A percentile compares a stretch with the other conserved stretches of the same genome.
Evolutionary conservation across 1,284 basidiomycete species (phyloP).

Genomic region (Phellopilus nigrolimitatus): DNA sequence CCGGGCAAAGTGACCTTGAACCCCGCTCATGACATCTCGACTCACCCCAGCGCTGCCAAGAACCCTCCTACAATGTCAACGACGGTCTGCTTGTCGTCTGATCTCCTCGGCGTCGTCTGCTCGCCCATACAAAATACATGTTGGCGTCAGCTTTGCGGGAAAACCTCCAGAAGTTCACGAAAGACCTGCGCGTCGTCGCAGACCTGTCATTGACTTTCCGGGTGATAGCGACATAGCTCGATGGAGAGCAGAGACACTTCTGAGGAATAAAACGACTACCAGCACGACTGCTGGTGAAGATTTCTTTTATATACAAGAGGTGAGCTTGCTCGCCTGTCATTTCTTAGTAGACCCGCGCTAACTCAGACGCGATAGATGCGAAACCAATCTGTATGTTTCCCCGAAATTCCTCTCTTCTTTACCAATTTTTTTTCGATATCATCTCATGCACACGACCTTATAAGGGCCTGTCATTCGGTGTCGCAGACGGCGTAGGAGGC

Average conservation of each 20-base stretch:
- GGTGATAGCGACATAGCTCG: constrained; percentile 58
- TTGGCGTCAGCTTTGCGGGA: constrained; percentile 75
- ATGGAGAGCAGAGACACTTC: constrained; percentile 66
- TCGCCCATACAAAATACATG: constrained; percentile 62
- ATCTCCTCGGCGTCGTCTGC: constrained; percentile 18
- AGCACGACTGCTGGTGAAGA: constrained; percentile 66
- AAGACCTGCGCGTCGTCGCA: constrained; percentile 31
- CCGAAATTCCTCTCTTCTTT: constrained; percentile 6
- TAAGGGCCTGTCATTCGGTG: constrained; percentile 74
- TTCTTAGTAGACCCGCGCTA: constrained; percentile 4
- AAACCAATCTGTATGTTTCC: constrained; percentile 66
- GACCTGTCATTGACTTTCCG: constrained; percentile 51
- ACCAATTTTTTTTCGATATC: constrained; percentile 7
- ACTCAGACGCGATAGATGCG: constrained; percentile 51
- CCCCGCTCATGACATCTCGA: neutral
- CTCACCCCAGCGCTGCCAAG: neutral
- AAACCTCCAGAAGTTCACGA: constrained; percentile 47
- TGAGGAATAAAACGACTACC: constrained; percentile 38
- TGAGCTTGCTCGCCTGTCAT: constrained; percentile 32
- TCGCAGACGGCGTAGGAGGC: constrained; percentile 68
- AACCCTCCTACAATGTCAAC: neutral
- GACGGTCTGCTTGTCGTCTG: constrained; percentile 1
- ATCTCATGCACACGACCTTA: constrained; percentile 22
- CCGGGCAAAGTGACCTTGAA: neutral
- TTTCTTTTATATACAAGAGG: constrained; percentile 75